Conservation (phyloP, 2,329 filamentous ascomycete species). For the Paraphoma sp. region DNA sequence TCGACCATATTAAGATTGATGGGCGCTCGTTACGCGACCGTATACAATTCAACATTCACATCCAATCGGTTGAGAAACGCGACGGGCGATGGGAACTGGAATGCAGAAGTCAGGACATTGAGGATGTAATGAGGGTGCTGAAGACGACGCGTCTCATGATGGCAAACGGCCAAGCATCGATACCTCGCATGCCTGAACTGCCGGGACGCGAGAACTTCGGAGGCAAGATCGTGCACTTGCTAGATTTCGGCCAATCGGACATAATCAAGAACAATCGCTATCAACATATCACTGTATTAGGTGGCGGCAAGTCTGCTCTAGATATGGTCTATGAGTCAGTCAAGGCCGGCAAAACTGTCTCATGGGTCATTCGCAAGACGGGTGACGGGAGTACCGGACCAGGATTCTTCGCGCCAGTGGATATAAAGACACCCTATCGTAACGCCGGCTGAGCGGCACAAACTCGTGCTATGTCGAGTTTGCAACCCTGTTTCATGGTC, state of each 20-base stretch:
- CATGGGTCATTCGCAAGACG: slow-evolving; percentile 41
- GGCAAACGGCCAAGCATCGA: slow-evolving; percentile 28
- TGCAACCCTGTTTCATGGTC: slow-evolving; percentile 14
- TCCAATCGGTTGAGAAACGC: slow-evolving; percentile 10
- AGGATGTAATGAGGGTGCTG: neutral
- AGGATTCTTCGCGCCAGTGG: slow-evolving; percentile 30
- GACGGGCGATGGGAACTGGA: slow-evolving; percentile 8
- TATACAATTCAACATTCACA: slow-evolving; percentile 11
- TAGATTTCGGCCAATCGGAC: slow-evolving; percentile 40
- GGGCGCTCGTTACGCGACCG: slow-evolving; percentile 10
- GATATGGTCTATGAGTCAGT: slow-evolving; percentile 47
- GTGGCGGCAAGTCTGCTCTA: slow-evolving; percentile 48
- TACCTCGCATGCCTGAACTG: slow-evolving; percentile 36
- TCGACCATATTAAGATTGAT: neutral
- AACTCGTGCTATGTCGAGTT: slow-evolving; percentile 8
- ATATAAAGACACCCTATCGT: slow-evolving; percentile 8
- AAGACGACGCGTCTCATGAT: slow-evolving; percentile 21
- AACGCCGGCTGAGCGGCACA: slow-evolving; percentile 9
- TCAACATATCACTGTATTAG: slow-evolving; percentile 40
- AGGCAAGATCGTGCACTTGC: slow-evolving; percentile 40
- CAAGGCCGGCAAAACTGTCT: slow-evolving; percentile 42
- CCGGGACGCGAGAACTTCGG: slow-evolving; percentile 31
- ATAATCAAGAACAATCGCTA: slow-evolving; percentile 22
- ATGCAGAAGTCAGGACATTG: neutral
- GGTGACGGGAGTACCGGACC: slow-evolving; percentile 33